phyloP scores from a whole-genome alignment of 257 asterid genomes.

The Solanum verrucosum region DNA sequence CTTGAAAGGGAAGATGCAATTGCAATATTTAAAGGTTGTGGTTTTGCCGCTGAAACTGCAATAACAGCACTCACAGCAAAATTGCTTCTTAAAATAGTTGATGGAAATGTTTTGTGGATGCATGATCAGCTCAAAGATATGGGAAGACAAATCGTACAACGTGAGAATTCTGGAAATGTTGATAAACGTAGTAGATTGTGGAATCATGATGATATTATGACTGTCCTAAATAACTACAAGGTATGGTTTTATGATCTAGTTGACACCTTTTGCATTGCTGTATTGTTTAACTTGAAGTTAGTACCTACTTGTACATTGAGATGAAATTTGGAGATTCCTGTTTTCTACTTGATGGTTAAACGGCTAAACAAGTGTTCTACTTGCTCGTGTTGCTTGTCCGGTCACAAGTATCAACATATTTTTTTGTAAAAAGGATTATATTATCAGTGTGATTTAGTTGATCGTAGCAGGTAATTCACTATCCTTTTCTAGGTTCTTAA shows the following conservation, averaged over 20 bases:
- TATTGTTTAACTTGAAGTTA: not conserved
- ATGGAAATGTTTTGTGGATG: constrained; percentile 22
- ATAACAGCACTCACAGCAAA: constrained; percentile 10
- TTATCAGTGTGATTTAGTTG: not conserved
- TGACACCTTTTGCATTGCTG: not conserved
- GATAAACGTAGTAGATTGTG: constrained; percentile 28
- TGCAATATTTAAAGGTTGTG: constrained; percentile 18
- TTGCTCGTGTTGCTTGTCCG: not conserved
- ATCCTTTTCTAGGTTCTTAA: not conserved
- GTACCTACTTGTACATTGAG: not conserved
- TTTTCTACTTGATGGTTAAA: not conserved
- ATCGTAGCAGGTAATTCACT: not conserved
- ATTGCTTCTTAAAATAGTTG: constrained; percentile 17
- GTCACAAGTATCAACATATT: not conserved
- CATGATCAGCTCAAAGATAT: constrained; percentile 30
- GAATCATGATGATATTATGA: constrained; percentile 7
- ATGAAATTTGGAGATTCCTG: not conserved
- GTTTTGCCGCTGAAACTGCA: constrained; percentile 17
- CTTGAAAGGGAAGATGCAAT: constrained; percentile 19
- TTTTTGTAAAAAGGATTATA: not conserved
- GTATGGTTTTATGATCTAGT: not conserved
- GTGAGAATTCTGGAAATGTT: constrained; percentile 6
- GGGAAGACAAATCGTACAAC: constrained; percentile 22
- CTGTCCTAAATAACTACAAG: constrained; percentile 10
- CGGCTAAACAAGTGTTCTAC: not conserved